phyloP scores from a whole-genome alignment of 2,329 filamentous ascomycete species.

The Exophiala oligosperma region DNA sequence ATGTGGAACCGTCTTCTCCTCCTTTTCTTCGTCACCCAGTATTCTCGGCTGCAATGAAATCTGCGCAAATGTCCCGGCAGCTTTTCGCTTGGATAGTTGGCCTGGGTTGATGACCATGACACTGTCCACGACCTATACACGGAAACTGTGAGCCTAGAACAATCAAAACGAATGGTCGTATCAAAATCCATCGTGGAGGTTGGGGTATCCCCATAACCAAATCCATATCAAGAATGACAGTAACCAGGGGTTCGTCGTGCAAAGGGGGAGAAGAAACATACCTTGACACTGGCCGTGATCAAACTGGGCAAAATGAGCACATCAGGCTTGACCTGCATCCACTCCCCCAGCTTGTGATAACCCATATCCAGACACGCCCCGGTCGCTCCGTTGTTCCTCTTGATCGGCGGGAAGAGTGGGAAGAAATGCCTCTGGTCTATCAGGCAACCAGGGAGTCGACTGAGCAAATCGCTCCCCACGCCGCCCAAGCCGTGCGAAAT shows the following conservation, averaged over 20 bases:
- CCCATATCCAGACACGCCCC: conserved; percentile 80
- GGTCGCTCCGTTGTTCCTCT: conserved; percentile 64
- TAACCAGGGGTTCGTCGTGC: not conserved
- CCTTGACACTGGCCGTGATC: conserved; percentile 84
- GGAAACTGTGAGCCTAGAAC: conserved; percentile 20
- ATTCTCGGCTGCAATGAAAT: conserved; percentile 70
- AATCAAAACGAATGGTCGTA: not conserved
- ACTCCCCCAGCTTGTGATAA: conserved; percentile 86
- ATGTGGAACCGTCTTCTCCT: conserved; percentile 64
- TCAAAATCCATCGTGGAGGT: too few species aligned
- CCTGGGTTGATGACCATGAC: conserved; percentile 91
- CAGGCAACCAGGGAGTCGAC: conserved; percentile 72
- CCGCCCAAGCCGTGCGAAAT: conserved; percentile 58
- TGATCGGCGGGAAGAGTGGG: conserved; percentile 80
- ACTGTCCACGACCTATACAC: conserved; percentile 76
- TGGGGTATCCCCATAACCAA: not conserved
- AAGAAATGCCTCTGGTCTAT: conserved; percentile 91
- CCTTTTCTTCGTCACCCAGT: conserved; percentile 59
- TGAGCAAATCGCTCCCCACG: conserved; percentile 59
- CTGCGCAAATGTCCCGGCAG: conserved; percentile 80
- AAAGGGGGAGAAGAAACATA: conserved; percentile 42
- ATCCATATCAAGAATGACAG: too few species aligned
- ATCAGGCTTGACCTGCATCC: conserved; percentile 82
- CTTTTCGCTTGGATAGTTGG: conserved; percentile 77
- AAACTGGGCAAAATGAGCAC: conserved; percentile 80